These are phyloP conservation scores for Boechera divaricarpa DNA, from an alignment of 345 rosid genomes.

Conservation along the genomic window DNA sequence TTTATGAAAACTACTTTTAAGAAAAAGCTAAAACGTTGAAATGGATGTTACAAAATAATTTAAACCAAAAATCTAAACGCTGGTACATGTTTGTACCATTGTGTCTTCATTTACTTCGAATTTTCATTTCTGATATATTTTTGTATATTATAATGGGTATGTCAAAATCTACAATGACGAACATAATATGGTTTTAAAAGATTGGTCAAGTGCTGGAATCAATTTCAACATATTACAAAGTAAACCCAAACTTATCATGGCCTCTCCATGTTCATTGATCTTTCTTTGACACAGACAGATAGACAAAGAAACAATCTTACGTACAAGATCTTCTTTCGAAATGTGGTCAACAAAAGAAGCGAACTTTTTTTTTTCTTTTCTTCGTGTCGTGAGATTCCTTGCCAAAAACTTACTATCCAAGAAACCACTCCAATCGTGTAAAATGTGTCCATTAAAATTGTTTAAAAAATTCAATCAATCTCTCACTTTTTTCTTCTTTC, in stretches of 20 bases:
- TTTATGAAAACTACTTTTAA: too few relatives aligned
- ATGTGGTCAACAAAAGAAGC: slow-evolving; percentile 36
- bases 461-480: neutral
- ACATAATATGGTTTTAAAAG: neutral
- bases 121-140: neutral
- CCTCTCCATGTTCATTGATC: neutral
- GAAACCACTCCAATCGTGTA: slow-evolving; percentile 15
- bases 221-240: neutral
- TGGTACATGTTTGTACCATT: slow-evolving; percentile 2
- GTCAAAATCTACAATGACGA: slow-evolving; percentile 5
- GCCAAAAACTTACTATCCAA: slow-evolving; percentile 35
- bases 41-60: neutral
- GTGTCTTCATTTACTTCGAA: neutral
- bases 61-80: neutral
- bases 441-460: neutral
- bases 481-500: neutral
- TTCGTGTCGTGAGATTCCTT: slow-evolving; percentile 29
- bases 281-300: slow-evolving; percentile 22
- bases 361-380: slow-evolving; percentile 15
- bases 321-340: slow-evolving; percentile 31
- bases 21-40: neutral
- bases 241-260: slow-evolving; percentile 7
- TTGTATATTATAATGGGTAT: neutral
- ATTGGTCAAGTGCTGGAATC: neutral
- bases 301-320: slow-evolving; percentile 41